These are phyloP conservation scores for Bryoglossum gracile DNA, from an alignment of 495 filamentous ascomycete genomes.

Conservation along the genomic window DNA sequence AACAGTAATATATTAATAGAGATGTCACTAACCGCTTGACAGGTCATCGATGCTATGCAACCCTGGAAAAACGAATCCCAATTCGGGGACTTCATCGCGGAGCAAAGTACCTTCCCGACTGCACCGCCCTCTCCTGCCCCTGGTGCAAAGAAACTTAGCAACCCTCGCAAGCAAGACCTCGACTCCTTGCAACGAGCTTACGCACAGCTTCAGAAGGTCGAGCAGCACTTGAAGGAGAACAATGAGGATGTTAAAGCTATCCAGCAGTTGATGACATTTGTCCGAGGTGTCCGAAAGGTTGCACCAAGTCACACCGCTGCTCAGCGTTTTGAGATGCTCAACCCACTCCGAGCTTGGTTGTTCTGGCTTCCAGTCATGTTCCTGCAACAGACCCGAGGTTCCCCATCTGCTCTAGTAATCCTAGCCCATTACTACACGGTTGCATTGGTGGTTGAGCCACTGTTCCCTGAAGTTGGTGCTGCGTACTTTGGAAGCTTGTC, in stretches of 20 bases:
- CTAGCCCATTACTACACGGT: constrained; percentile 89
- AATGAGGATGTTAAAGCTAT: constrained; percentile 68
- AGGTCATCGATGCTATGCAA: constrained; percentile 88
- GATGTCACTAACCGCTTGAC: constrained; percentile 29
- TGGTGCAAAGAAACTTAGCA: constrained; percentile 46
- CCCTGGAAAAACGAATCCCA: constrained; percentile 86
- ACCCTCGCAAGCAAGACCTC: constrained; percentile 59
- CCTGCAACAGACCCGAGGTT: constrained; percentile 49
- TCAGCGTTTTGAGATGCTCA: constrained; percentile 81
- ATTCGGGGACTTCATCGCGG: constrained; percentile 76
- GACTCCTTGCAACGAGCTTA: constrained; percentile 57
- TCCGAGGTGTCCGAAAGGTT: constrained; percentile 69
- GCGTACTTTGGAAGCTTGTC: constrained; percentile 77
- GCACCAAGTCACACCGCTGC: constrained; percentile 65
- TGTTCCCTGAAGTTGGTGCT: constrained; percentile 85
- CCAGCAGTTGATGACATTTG: constrained; percentile 71
- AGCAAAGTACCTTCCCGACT: constrained; percentile 58
- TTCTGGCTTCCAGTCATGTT: constrained; percentile 84
- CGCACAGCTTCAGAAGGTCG: constrained; percentile 62
- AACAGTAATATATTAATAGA: background rate
- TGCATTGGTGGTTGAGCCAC: constrained; percentile 76
- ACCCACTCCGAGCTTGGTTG: constrained; percentile 80
- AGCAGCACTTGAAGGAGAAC: constrained; percentile 62
- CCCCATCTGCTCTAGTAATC: constrained; percentile 64
- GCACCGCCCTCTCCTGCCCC: constrained; percentile 53